phyloP scores from a whole-genome alignment of 805 yeast genomes.

The Clavispora fructus region DNA sequence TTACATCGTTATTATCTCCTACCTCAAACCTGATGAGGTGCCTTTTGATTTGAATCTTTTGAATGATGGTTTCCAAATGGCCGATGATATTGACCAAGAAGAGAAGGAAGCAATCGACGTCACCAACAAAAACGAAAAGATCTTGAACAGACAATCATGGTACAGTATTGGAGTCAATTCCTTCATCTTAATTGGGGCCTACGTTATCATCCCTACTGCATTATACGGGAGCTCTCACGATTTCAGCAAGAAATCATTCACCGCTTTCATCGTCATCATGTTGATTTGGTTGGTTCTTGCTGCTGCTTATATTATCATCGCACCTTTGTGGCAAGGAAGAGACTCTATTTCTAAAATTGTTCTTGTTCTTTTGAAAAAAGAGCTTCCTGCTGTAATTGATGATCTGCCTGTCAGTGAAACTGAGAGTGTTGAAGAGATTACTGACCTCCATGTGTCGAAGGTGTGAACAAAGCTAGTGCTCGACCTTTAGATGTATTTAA shows the following conservation, averaged over 20 bases:
- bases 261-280: conserved; percentile 32
- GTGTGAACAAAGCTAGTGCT: neutral
- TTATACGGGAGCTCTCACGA: conserved; percentile 29
- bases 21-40: conserved; percentile 9
- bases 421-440: neutral
- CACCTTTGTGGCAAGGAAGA: conserved; percentile 33
- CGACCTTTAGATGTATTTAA: no score
- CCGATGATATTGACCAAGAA: conserved; percentile 29
- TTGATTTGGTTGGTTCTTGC: conserved; percentile 33
- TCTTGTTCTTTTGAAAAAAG: neutral
- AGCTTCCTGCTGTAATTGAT: neutral
- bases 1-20: conserved; percentile 19
- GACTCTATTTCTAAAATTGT: conserved; percentile 2
- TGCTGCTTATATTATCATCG: conserved; percentile 29
- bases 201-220: conserved; percentile 24
- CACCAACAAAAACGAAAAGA: conserved; percentile 10
- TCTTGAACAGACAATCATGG: conserved; percentile 19
- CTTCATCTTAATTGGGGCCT: conserved; percentile 17
- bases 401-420: neutral
- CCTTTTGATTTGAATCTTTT: conserved; percentile 22
- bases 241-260: conserved; percentile 31
- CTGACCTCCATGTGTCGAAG: neutral
- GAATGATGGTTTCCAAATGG: conserved; percentile 12
- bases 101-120: conserved; percentile 21
- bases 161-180: conserved; percentile 17